Evolutionary conservation across 805 yeast genomes (phyloP).

Genomic region (Candida krabiensis): DNA sequence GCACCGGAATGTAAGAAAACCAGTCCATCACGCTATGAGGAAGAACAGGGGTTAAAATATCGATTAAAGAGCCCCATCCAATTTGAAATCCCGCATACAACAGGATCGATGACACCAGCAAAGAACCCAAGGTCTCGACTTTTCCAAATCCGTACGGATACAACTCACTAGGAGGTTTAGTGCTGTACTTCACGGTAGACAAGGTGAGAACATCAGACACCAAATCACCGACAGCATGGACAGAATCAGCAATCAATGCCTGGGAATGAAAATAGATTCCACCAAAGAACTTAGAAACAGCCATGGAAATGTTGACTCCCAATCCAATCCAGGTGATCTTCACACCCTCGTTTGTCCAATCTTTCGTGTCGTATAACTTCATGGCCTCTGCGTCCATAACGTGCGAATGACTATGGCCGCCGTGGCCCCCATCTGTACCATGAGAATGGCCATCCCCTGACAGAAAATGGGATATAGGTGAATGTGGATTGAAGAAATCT

Average conservation of each 20-base stretch:
- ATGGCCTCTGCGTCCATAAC: conserved; percentile 41
- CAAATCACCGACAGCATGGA: conserved; percentile 89
- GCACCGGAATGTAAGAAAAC: conserved; percentile 48
- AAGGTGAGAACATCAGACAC: conserved; percentile 87
- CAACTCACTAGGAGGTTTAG: conserved; percentile 51
- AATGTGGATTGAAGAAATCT: conserved; percentile 36
- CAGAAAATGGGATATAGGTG: conserved; percentile 32
- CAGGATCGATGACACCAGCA: conserved; percentile 81
- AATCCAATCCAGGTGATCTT: conserved; percentile 92
- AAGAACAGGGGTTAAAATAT: conserved; percentile 63
- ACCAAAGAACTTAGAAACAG: conserved; percentile 81
- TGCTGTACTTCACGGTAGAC: conserved; percentile 79
- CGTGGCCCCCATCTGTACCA: no score
- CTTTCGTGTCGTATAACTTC: conserved; percentile 43
- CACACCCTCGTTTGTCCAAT: conserved; percentile 76
- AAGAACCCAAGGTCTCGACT: conserved; percentile 87
- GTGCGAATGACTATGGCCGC: conserved; percentile 41
- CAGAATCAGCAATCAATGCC: conserved; percentile 90
- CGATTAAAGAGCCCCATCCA: conserved; percentile 79
- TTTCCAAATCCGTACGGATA: conserved; percentile 93
- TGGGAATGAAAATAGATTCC: conserved; percentile 94
- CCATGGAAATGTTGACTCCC: conserved; percentile 80
- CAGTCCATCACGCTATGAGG: conserved; percentile 63
- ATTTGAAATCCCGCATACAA: conserved; percentile 87
- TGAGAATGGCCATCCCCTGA: conserved; percentile 21